Percentiles rank a stretch among this genome's conserved stretches.
Conservation (phyloP, 192 early-diverging fungal species). For the Coemansia sp. region DNA sequence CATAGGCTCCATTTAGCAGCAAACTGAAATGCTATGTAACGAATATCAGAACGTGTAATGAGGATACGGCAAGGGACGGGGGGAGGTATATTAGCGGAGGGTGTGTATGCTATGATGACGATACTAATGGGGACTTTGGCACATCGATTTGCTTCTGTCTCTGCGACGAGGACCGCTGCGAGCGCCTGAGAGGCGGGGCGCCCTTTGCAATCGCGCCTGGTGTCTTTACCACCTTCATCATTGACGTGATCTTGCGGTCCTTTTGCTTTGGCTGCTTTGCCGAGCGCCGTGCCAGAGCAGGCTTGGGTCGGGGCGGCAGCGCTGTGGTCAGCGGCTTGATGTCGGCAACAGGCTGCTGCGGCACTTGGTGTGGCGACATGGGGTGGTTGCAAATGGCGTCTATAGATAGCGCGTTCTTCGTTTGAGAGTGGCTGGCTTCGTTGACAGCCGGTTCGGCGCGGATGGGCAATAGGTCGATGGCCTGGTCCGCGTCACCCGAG, state of each 20-base stretch:
- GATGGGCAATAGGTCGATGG: constrained; percentile 23
- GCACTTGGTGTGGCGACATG: background rate
- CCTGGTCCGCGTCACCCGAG: constrained; percentile 36
- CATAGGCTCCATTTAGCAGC: too few species aligned
- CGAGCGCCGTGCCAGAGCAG: background rate
- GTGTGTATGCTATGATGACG: background rate
- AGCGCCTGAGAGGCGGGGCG: background rate
- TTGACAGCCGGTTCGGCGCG: too few species aligned
- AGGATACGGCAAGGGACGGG: too few species aligned
- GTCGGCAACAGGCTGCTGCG: constrained; percentile 12
- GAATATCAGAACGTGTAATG: too few species aligned
- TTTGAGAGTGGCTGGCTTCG: too few species aligned
- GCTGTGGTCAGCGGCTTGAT: constrained; percentile 1
- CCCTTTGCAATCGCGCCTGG: background rate
- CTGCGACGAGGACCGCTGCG: background rate
- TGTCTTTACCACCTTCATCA: constrained; percentile 38
- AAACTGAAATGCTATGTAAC: too few species aligned
- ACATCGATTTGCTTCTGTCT: background rate
- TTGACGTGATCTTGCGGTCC: constrained; percentile 27
- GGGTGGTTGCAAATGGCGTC: too few species aligned
- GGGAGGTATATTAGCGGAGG: background rate
- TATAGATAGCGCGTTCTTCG: too few species aligned
- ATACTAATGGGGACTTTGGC: constrained; percentile 14
- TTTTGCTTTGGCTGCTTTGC: background rate
- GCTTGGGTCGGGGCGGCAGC: background rate